These are phyloP conservation scores for Candida anutae DNA, from an alignment of 1,139 yeast genomes.

Conservation along the genomic window DNA sequence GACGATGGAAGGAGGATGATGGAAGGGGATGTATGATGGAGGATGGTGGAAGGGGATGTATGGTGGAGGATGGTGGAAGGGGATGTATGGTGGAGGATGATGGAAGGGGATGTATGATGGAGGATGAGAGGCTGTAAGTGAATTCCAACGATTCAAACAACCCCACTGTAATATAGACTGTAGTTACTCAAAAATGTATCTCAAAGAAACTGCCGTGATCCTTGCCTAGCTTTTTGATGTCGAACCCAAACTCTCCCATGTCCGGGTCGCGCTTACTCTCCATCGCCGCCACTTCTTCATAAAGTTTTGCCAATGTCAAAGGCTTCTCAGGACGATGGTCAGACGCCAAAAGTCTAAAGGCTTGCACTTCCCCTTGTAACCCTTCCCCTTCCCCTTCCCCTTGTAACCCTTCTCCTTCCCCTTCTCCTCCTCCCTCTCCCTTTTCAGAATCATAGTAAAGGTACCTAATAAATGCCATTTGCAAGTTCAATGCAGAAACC, in stretches of 20 bases:
- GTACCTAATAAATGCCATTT: conserved; percentile 38
- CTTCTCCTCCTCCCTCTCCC: conserved; percentile 8
- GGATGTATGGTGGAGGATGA: too few species aligned
- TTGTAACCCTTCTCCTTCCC: conserved; percentile 12
- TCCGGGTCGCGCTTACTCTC: conserved; percentile 12
- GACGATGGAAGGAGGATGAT: too few species aligned
- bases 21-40: too few species aligned
- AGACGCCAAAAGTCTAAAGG: conserved; percentile 26
- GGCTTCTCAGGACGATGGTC: conserved; percentile 23
- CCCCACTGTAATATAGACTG: too few species aligned
- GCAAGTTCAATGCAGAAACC: conserved; percentile 28
- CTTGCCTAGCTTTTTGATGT: too few species aligned
- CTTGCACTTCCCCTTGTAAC: conserved; percentile 12
- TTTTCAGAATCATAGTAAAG: conserved; percentile 24
- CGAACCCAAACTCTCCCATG: conserved; percentile 23
- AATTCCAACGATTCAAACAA: too few species aligned
- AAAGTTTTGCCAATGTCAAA: conserved; percentile 15
- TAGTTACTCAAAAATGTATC: too few species aligned
- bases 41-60: too few species aligned
- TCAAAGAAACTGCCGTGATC: too few species aligned
- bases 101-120: too few species aligned
- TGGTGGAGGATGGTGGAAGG: too few species aligned
- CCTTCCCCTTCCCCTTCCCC: conserved; percentile 7
- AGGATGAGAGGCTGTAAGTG: too few species aligned
- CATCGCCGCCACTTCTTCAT: conserved; percentile 14